A percentile compares a stretch with the other conserved stretches of the same genome.
Conservation (phyloP, 805 yeast genomes). For the Kodamaea sagamina region DNA sequence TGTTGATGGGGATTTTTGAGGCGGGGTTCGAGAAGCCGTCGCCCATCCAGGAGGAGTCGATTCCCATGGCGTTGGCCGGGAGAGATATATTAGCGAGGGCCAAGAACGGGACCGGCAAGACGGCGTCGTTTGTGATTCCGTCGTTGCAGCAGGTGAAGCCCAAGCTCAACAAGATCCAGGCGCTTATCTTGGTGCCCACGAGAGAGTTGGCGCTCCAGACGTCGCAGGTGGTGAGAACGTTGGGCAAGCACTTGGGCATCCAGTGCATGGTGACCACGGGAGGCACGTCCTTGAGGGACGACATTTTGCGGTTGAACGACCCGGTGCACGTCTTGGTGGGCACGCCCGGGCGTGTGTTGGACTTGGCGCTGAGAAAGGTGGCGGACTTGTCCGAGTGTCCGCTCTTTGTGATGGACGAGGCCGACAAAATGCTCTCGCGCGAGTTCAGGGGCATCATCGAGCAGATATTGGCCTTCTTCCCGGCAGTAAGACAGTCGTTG, state of each 20-base stretch:
- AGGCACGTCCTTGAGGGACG: constrained; percentile 93
- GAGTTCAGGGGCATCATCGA: constrained; percentile 88
- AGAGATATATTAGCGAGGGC: constrained; percentile 97
- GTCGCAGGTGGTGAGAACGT: constrained; percentile 92
- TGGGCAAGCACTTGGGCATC: constrained; percentile 89
- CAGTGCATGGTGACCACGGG: constrained; percentile 98
- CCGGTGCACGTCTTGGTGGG: constrained; percentile 95
- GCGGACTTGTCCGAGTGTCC: constrained; percentile 88
- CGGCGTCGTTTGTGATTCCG: constrained; percentile 96
- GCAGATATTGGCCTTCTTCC: constrained; percentile 81
- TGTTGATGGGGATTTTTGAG: constrained; percentile 97
- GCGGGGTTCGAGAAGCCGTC: constrained; percentile 98
- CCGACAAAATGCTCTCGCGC: constrained; percentile 91
- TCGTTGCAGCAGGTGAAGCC: constrained; percentile 87
- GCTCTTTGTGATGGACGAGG: constrained; percentile 96
- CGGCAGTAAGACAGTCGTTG: constrained; percentile 68
- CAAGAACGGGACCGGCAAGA: constrained; percentile 97
- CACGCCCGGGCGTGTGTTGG: constrained; percentile 96
- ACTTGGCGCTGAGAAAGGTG: constrained; percentile 82
- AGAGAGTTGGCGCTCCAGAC: constrained; percentile 98
- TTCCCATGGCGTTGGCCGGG: constrained; percentile 93
- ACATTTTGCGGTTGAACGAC: constrained; percentile 87
- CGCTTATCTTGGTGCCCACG: constrained; percentile 92
- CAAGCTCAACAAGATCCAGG: constrained; percentile 80
- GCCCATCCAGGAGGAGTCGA: constrained; percentile 96